Conservation (phyloP, 1,139 yeast genomes). For the Keqinozyma sinolaborantium region DNA sequence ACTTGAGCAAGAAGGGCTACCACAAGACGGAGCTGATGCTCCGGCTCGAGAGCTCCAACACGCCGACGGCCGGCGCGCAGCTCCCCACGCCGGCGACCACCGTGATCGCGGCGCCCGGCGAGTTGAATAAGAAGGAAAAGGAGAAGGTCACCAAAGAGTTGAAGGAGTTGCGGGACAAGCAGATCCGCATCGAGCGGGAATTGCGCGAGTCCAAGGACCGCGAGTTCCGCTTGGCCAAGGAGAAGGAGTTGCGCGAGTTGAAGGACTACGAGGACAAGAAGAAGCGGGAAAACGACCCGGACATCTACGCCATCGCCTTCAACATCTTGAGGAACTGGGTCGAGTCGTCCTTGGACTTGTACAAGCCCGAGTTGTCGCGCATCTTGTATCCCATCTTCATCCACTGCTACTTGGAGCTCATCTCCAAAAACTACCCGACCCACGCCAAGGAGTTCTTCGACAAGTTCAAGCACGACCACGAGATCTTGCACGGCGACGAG, state of each 20-base stretch:
- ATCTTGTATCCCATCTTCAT: constrained; percentile 87
- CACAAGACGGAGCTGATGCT: constrained; percentile 92
- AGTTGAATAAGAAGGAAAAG: constrained; percentile 22
- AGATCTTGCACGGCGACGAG: constrained; percentile 75
- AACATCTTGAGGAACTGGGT: constrained; percentile 83
- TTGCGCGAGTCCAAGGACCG: constrained; percentile 39
- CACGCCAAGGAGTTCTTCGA: constrained; percentile 76
- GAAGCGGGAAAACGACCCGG: constrained; percentile 55
- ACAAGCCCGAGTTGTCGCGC: constrained; percentile 82
- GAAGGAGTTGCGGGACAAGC: constrained; percentile 38
- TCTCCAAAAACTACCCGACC: constrained; percentile 54
- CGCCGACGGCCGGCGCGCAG: constrained; percentile 56
- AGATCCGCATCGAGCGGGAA: constrained; percentile 33
- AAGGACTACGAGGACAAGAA: constrained; percentile 36
- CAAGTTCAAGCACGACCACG: constrained; percentile 70
- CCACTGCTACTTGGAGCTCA: constrained; percentile 79
- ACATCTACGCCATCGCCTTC: constrained; percentile 73
- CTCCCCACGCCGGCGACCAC: constrained; percentile 43
- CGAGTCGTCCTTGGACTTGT: constrained; percentile 85
- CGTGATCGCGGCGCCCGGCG: constrained; percentile 37
- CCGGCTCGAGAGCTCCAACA: constrained; percentile 80
- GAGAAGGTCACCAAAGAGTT: constrained; percentile 33
- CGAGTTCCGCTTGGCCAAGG: constrained; percentile 37
- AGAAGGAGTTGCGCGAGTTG: constrained; percentile 39
- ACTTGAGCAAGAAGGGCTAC: constrained; percentile 89